Percentiles rank a stretch among this genome's conserved stretches.
phyloP scores from a whole-genome alignment of 495 filamentous ascomycete genomes.

The Amphirosellinia nigrospora region DNA sequence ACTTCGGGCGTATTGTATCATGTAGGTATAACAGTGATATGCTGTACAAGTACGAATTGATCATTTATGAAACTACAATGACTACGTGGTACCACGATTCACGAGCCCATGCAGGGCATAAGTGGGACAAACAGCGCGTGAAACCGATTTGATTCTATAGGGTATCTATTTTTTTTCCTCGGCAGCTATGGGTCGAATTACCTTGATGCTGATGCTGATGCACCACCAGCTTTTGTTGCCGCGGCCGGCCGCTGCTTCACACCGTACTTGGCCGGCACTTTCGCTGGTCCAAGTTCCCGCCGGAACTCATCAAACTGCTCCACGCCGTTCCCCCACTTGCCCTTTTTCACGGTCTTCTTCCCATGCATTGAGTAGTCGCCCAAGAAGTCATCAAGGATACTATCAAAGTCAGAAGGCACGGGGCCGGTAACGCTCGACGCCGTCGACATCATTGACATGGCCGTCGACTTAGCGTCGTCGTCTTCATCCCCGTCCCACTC shows the following conservation, averaged over 20 bases:
- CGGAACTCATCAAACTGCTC: constrained; percentile 91
- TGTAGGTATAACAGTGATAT: constrained; percentile 31
- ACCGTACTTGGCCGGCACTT: constrained; percentile 43
- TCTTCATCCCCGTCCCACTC: constrained; percentile 57
- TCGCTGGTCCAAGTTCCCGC: constrained; percentile 77
- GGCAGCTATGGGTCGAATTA: constrained; percentile 29
- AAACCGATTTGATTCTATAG: constrained; percentile 18
- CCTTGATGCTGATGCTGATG: constrained; percentile 31
- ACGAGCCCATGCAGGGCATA: not conserved
- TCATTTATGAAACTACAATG: constrained; percentile 25
- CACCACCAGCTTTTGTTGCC: constrained; percentile 15
- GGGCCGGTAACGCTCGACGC: constrained; percentile 61
- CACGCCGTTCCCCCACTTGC: constrained; percentile 78
- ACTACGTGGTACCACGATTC: not conserved
- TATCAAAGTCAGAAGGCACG: constrained; percentile 77
- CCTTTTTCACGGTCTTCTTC: constrained; percentile 83
- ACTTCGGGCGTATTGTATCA: constrained; percentile 18
- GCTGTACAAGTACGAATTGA: constrained; percentile 42
- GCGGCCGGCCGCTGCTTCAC: constrained; percentile 22
- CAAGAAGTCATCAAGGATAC: constrained; percentile 92
- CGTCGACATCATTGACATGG: constrained; percentile 52
- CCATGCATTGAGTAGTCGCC: constrained; percentile 74
- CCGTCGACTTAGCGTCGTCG: constrained; percentile 43
- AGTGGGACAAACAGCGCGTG: not conserved
- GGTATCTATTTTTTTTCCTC: constrained; percentile 23